These are phyloP conservation scores for Boletus edulis DNA, from an alignment of 768 basidiomycete species.

Conservation along the genomic window DNA sequence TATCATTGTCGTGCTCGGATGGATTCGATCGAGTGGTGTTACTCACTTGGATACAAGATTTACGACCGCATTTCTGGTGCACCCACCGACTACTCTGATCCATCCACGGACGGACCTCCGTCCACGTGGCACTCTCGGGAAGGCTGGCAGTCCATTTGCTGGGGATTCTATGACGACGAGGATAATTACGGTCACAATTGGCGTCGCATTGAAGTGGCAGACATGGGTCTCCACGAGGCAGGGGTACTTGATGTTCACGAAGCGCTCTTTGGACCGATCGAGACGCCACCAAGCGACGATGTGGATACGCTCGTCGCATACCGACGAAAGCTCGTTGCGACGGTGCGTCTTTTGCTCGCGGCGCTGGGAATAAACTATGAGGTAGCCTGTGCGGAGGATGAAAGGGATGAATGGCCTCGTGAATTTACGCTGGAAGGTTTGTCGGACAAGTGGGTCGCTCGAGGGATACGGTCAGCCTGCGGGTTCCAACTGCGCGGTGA, in stretches of 20 bases:
- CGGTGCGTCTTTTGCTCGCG: slow-evolving; percentile 10
- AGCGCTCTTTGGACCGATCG: slow-evolving; percentile 9
- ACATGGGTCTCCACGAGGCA: slow-evolving; percentile 4
- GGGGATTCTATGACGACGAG: slow-evolving; percentile 12
- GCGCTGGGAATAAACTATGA: slow-evolving; percentile 2
- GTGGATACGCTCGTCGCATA: neutral
- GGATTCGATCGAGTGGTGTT: slow-evolving; percentile 5
- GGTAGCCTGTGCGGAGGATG: slow-evolving; percentile 12
- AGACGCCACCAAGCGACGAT: neutral
- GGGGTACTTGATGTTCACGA: slow-evolving; percentile 10
- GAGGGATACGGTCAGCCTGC: slow-evolving; percentile 13
- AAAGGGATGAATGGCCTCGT: neutral
- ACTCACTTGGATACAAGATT: slow-evolving; percentile 8
- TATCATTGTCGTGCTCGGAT: slow-evolving; percentile 2
- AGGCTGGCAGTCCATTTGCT: slow-evolving; percentile 15
- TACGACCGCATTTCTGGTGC: neutral
- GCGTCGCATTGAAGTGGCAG: neutral
- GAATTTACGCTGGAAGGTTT: slow-evolving; percentile 9
- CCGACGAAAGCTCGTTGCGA: slow-evolving; percentile 2
- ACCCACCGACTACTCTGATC: neutral
- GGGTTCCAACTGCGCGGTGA: slow-evolving; percentile 9
- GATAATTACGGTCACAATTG: neutral
- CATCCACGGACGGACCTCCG: neutral
- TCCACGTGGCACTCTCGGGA: neutral
- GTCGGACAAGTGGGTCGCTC: slow-evolving; percentile 9